Evolutionary conservation across 768 basidiomycete species (phyloP), one percentile per base, ranked within the genome.

Genomic region (Agaricus blazei): DNA sequence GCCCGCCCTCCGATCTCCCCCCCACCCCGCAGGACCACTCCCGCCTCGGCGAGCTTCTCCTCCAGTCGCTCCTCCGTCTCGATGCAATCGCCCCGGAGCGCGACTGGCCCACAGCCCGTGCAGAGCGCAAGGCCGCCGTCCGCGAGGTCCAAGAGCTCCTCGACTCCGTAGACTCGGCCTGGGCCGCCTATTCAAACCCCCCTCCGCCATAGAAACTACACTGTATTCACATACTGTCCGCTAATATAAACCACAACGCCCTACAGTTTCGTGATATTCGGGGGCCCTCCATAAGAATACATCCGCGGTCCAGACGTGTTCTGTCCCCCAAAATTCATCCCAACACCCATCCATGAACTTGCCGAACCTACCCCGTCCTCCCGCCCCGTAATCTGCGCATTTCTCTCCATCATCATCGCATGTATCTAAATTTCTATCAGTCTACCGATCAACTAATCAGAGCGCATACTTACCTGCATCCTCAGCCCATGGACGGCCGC

Each of bases 61-160:
- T 97, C 26, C 94, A 97, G 66, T 79, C 84, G n/a, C 75, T 98
- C 27, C 78, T 98, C 19, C 83, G 90, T 48, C 74, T 98, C 34
- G 96, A 98, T 63, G 89, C 87, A 48, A 77, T 97, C 63, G 71
- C 75, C 40, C 77, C 92, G 19, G 88, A 91, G 44, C 74, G 75
- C 37, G 79, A 83, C 48, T 97, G 93, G 89, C 78, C 80, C 8
- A 77, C 84, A 4, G 94, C 93, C 12, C 79, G 95, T 63, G 75
- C 74, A 60, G 83, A 88, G 67, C 77, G 95, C 58, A 97, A 96
- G 70, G 83, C 79, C 31, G 95, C 91, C 1, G 94, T 98, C 48
- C 85, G 79, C 59, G 84, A 87, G 62, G 87, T 97, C 14, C 95
- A 98, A 72, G 78, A 72, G 26, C 75, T 92, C 61, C 78, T 98